Conservation (phyloP, 306 rosid genomes). For the Vigna nakashimae region DNA sequence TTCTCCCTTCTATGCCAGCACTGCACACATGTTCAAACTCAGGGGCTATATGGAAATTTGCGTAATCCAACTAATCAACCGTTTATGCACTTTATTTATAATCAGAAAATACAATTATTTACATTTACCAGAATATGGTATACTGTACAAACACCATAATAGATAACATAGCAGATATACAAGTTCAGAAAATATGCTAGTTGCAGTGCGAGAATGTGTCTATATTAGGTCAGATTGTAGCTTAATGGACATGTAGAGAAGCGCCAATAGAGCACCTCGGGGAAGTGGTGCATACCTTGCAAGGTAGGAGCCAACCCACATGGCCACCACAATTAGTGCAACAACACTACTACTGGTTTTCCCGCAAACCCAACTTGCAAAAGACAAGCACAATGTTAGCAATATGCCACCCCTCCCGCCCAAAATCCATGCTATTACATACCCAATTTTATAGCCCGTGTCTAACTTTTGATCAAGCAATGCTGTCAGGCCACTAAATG, state of each 20-base stretch:
- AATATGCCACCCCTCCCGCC: conserved; percentile 86
- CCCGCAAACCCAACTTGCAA: conserved; percentile 92
- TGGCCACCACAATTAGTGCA: conserved; percentile 75
- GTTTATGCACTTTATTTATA: conserved; percentile 9
- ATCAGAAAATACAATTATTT: conserved; percentile 31
- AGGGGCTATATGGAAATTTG: conserved; percentile 11
- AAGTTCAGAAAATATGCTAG: conserved; percentile 29
- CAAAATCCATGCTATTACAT: conserved; percentile 80
- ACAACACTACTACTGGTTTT: conserved; percentile 89
- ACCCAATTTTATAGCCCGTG: conserved; percentile 73
- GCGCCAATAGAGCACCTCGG: conserved; percentile 86
- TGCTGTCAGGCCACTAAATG: conserved; percentile 76
- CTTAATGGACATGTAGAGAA: conserved; percentile 89
- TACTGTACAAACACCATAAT: conserved; percentile 44
- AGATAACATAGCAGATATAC: conserved; percentile 24
- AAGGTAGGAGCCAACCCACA: conserved; percentile 84
- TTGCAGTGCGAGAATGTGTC: not conserved
- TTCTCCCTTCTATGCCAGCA: not conserved
- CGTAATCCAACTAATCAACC: conserved; percentile 13
- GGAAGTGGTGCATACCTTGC: conserved; percentile 75
- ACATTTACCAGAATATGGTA: conserved; percentile 33
- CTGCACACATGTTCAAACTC: conserved; percentile 16
- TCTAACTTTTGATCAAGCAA: conserved; percentile 78
- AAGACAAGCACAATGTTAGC: conserved; percentile 77
- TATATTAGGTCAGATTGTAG: conserved; percentile 64